Conservation (phyloP, 2,329 filamentous ascomycete genomes). For the Microcyclosporella mali region DNA sequence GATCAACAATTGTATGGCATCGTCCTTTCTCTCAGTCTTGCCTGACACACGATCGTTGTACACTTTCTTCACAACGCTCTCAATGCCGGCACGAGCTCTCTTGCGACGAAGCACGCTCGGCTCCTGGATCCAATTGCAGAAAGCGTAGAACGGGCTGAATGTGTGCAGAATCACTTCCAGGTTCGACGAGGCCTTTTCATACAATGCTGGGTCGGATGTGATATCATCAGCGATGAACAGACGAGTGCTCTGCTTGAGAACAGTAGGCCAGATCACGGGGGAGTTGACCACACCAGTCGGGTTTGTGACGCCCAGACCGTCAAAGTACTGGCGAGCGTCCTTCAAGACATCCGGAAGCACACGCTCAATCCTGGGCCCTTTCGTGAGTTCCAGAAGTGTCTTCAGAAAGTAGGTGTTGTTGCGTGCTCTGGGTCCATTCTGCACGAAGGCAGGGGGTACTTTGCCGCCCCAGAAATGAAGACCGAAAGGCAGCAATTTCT, state of each 20-base stretch:
- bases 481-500: constrained; percentile 3
- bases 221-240: constrained; percentile 49
- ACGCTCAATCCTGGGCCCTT: constrained; percentile 15
- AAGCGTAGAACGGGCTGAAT: constrained; percentile 41
- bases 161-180: constrained; percentile 44
- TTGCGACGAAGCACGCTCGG: constrained; percentile 38
- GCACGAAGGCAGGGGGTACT: constrained; percentile 4
- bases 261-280: constrained; percentile 45
- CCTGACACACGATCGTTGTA: constrained; percentile 39
- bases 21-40: constrained; percentile 37
- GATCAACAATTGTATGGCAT: constrained; percentile 49
- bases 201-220: constrained; percentile 40
- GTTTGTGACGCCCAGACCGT: constrained; percentile 31
- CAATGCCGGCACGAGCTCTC: constrained; percentile 42
- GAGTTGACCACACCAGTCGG: constrained; percentile 41
- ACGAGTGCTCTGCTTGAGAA: constrained; percentile 52
- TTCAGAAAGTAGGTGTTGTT: constrained; percentile 18
- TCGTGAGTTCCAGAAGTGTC: constrained; percentile 21
- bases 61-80: constrained; percentile 43
- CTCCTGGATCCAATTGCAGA: constrained; percentile 49
- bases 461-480: constrained; percentile 8
- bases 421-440: neutral
- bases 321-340: constrained; percentile 36
- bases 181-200: constrained; percentile 39
- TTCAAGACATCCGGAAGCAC: constrained; percentile 38